Evolutionary conservation across 2,329 filamentous ascomycete genomes (phyloP), one percentile per base, ranked within the genome.

Genomic region (Epichloe amarillans): DNA sequence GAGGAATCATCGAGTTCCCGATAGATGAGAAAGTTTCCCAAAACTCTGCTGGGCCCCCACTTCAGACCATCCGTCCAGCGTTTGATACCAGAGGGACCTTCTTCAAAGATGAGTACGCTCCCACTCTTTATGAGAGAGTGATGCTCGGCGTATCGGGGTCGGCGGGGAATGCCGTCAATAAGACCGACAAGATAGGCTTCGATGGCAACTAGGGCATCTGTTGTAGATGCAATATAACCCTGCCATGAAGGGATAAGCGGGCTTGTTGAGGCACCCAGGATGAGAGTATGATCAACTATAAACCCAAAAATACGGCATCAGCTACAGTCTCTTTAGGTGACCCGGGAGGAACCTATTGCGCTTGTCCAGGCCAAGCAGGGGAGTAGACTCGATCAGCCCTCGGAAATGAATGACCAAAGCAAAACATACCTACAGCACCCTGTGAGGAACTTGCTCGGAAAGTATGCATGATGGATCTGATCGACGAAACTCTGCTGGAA

Each of bases 51-150:
- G 0, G 89, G 89, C 57, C 86, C 93, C 89, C 89, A 95, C 11
- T 83, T 82, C 14, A 90, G 79, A 12, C 89, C 88, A 58, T 95
- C 89, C 0, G 88, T 95, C 89, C 89, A 95, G 52, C 89, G 77
- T 70, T 93, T 93, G 69, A 95, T 94, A 4, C 88, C 88, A 0
- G 88, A 93, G 0, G 86, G 83, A 54, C 87, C 83, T 64, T 95
- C 88, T 61, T 94, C 88, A 65, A 94, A 95, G 57, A 95, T 86
- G 66, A 95, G 91, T 38, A 95, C 80, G 56, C 84, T 84, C 33
- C 89, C 89, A 56, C 87, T 93, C 57, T 79, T 79, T 61, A 95
- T 90, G 49, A 94, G 77, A 23, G 79, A 74, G 21, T 74, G 72
- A 49, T 88, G 77, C 67, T 95, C 89, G 49, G 87, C 77, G 60